Conservation (phyloP, 257 asterid genomes). For the Parsonsia alboflavescens region DNA sequence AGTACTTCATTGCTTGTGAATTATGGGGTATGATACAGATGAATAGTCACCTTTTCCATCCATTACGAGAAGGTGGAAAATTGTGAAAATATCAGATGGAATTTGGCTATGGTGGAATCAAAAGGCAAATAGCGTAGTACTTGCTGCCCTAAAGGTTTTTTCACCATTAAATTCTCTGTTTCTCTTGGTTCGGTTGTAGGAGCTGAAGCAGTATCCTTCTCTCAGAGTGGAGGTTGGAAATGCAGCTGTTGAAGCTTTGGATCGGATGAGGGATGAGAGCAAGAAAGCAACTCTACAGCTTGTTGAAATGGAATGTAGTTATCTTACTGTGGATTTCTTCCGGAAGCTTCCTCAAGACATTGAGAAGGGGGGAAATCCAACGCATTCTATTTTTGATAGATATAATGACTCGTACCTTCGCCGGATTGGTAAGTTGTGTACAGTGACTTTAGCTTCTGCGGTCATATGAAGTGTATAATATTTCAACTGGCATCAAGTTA, state of each 20-base stretch:
- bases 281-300: conserved; percentile 87
- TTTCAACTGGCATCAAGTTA: background rate
- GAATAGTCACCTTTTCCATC: background rate
- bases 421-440: conserved; percentile 59
- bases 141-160: background rate
- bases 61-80: background rate
- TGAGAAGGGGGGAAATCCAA: conserved; percentile 99
- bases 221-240: conserved; percentile 78
- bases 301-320: conserved; percentile 92
- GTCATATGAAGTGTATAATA: background rate
- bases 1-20: background rate
- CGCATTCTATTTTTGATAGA: conserved; percentile 93
- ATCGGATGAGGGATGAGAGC: conserved; percentile 96
- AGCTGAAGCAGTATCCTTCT: conserved; percentile 94
- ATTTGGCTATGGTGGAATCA: background rate
- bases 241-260: conserved; percentile 88
- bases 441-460: background rate
- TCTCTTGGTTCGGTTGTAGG: conserved; percentile 38
- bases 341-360: conserved; percentile 98
- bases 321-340: conserved; percentile 92
- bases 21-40: background rate
- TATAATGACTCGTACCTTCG: conserved; percentile 92
- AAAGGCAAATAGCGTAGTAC: background rate
- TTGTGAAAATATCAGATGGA: background rate
- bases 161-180: background rate